Percentiles rank a stretch among this genome's conserved stretches.
Evolutionary conservation across 805 yeast genomes (phyloP).

Genomic region (Candida alai): DNA sequence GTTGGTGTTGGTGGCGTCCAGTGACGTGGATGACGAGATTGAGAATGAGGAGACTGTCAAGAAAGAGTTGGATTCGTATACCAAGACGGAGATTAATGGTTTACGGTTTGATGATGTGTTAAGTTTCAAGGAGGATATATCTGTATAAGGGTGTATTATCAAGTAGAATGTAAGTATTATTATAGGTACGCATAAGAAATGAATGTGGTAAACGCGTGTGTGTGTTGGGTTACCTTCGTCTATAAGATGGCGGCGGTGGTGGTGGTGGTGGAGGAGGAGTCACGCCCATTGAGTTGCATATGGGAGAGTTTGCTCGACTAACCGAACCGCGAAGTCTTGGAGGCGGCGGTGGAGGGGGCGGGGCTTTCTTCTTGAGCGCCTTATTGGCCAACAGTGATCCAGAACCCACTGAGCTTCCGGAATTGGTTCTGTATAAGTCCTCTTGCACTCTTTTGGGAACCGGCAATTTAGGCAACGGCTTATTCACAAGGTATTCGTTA

Average conservation of each 20-base stretch:
- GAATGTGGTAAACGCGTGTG: too few relatives aligned
- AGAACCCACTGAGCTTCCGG: constrained; percentile 17
- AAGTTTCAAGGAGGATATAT: constrained; percentile 57
- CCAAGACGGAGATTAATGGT: constrained; percentile 59
- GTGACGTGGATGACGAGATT: constrained; percentile 29
- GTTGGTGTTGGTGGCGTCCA: constrained; percentile 72
- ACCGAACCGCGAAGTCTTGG: constrained; percentile 3
- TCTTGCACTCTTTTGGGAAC: constrained; percentile 4
- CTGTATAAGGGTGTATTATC: constrained; percentile 17
- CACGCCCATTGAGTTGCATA: too few relatives aligned
- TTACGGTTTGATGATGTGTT: constrained; percentile 58
- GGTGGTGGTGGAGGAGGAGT: constrained; percentile 11
- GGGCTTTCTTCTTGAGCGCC: constrained; percentile 32
- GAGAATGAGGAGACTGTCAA: constrained; percentile 21
- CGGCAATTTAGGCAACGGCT: constrained; percentile 18
- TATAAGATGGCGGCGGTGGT: constrained; percentile 36
- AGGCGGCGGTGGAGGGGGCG: constrained; percentile 37
- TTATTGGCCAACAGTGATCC: constrained; percentile 18
- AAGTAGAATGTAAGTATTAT: not conserved
- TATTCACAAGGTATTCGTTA: constrained; percentile 23
- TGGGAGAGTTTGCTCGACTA: constrained; percentile 1
- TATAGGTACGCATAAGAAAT: too few relatives aligned
- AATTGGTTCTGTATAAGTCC: constrained; percentile 2
- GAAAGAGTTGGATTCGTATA: constrained; percentile 33
- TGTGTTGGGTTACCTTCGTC: constrained; percentile 19